phyloP scores from a whole-genome alignment of 2,329 filamentous ascomycete species.

The Sporothrix euskadiensis region DNA sequence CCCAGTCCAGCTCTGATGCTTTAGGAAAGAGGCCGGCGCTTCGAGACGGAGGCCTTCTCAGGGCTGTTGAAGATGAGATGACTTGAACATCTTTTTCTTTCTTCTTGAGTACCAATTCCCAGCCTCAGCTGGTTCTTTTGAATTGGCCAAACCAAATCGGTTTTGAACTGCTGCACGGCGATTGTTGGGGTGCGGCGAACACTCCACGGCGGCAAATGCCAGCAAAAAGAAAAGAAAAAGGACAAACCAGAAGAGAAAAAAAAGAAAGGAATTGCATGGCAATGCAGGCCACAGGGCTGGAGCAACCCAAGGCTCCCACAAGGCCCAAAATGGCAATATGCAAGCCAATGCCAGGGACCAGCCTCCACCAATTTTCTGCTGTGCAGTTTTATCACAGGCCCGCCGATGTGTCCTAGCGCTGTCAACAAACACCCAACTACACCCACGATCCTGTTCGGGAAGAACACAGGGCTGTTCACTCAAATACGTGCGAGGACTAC shows the following conservation, averaged over 20 bases:
- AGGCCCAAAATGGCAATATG: not conserved
- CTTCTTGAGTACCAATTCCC: not conserved
- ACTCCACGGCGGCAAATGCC: not conserved
- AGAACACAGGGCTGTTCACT: not conserved
- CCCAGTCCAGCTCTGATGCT: not conserved
- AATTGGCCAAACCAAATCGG: not conserved
- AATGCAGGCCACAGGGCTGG: not conserved
- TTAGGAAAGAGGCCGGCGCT: conserved; percentile 19
- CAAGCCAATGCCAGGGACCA: not conserved
- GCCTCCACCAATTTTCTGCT: conserved; percentile 1
- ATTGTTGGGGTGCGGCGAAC: conserved; percentile 2
- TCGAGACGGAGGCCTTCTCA: conserved; percentile 24
- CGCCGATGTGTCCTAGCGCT: not conserved
- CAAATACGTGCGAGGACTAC: not conserved
- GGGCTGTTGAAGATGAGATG: not conserved
- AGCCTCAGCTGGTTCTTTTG: conserved; percentile 14
- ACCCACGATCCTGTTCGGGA: not conserved
- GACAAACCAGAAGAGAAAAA: not conserved
- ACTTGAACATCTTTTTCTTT: not conserved
- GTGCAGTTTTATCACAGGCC: conserved; percentile 4
- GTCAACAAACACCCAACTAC: not conserved
- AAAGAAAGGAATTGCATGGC: not conserved
- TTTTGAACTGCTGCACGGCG: not conserved
- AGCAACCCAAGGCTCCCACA: conserved; percentile 1
- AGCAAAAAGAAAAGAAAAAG: not conserved